These are phyloP conservation scores for Ophiocordyceps camponoti-saundersi DNA, from an alignment of 2,329 filamentous ascomycete species.

Conservation along the genomic window DNA sequence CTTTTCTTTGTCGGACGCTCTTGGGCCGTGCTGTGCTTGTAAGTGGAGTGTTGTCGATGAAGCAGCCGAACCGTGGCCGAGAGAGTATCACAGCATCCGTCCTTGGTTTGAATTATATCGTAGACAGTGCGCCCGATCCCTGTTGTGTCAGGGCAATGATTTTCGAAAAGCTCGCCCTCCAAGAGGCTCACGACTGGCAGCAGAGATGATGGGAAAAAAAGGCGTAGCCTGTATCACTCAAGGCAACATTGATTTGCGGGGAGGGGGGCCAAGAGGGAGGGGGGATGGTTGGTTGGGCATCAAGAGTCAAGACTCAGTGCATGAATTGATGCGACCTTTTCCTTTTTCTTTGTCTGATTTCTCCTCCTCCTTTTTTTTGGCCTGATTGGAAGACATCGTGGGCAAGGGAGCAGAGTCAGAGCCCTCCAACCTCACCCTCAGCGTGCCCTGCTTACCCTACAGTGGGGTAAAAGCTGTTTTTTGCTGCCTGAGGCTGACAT, in stretches of 20 bases:
- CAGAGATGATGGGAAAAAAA: neutral
- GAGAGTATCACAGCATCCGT: neutral
- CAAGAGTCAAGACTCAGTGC: neutral
- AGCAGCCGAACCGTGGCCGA: neutral
- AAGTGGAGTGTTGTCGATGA: too few relatives aligned
- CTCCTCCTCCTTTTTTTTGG: neutral
- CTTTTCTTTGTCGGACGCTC: neutral
- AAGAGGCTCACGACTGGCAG: neutral
- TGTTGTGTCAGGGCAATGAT: neutral
- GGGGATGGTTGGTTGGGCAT: neutral
- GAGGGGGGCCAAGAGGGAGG: neutral
- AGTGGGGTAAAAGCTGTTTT: too few relatives aligned
- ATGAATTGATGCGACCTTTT: neutral
- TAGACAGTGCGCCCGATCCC: neutral
- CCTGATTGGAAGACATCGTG: neutral
- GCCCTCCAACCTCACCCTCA: neutral
- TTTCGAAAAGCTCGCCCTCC: neutral
- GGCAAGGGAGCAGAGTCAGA: neutral
- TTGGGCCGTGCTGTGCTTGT: neutral
- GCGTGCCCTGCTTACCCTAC: neutral
- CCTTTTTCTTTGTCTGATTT: neutral
- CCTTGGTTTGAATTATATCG: neutral
- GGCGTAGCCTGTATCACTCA: neutral
- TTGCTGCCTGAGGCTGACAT: constrained; percentile 15
- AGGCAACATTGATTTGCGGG: neutral